These are phyloP conservation scores for Setaria italica DNA, from an alignment of 202 grass and related monocot genomes.

Conservation along the genomic window DNA sequence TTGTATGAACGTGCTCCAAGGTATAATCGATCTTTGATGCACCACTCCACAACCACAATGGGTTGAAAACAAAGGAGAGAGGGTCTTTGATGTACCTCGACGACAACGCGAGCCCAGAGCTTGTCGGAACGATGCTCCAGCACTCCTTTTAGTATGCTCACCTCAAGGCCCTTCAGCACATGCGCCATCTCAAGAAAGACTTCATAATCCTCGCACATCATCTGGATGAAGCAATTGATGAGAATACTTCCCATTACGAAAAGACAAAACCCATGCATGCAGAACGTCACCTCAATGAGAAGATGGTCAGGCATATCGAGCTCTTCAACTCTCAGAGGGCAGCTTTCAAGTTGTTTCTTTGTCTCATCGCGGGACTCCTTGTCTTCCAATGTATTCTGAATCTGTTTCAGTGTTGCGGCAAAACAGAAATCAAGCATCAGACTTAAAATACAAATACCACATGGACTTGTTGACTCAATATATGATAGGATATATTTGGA, in stretches of 20 bases:
- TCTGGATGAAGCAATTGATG: constrained; percentile 44
- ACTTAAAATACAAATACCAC: background rate
- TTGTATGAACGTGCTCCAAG: background rate
- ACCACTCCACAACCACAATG: background rate
- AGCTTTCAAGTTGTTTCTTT: constrained; percentile 45
- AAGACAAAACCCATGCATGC: background rate
- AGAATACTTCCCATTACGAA: background rate
- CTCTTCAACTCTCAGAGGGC: constrained; percentile 69
- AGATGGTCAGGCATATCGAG: constrained; percentile 65
- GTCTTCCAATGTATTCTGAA: constrained; percentile 25
- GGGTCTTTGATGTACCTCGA: constrained; percentile 52
- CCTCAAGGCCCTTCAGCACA: constrained; percentile 52
- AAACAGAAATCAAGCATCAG: background rate
- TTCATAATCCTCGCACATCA: constrained; percentile 57
- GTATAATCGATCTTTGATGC: background rate
- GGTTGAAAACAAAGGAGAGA: background rate
- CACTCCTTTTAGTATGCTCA: constrained; percentile 64
- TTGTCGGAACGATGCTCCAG: constrained; percentile 55
- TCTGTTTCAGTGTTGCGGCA: constrained; percentile 2
- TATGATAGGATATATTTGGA: background rate
- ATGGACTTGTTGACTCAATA: background rate
- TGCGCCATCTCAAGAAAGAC: constrained; percentile 60
- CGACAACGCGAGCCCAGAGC: constrained; percentile 64
- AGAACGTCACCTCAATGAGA: constrained; percentile 60
- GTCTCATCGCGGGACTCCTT: background rate